These are phyloP conservation scores for Camptophora hylomeconis DNA, from an alignment of 2,329 filamentous ascomycete species.

Conservation along the genomic window DNA sequence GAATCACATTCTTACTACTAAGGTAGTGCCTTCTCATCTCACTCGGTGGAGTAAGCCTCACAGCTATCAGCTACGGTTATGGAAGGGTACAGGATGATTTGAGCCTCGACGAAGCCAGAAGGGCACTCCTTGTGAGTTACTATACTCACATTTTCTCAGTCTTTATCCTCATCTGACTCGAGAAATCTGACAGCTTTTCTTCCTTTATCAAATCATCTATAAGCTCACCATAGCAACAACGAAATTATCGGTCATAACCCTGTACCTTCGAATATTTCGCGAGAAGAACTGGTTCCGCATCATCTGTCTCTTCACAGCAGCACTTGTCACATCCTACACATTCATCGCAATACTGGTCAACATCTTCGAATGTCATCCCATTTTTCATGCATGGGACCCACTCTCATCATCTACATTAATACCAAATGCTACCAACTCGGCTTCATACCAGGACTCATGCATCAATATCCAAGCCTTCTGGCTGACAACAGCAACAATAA, in stretches of 20 bases:
- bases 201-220: constrained; percentile 40
- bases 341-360: constrained; percentile 33
- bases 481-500: constrained; percentile 34
- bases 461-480: constrained; percentile 35
- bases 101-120: constrained; percentile 15
- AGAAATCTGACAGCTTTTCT: constrained; percentile 30
- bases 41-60: constrained; percentile 18
- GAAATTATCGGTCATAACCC: constrained; percentile 39
- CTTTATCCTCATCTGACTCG: constrained; percentile 1
- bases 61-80: constrained; percentile 21
- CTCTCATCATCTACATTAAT: constrained; percentile 4
- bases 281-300: constrained; percentile 31
- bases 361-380: constrained; percentile 39
- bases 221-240: constrained; percentile 42
- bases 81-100: constrained; percentile 18
- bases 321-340: constrained; percentile 34
- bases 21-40: constrained; percentile 18
- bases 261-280: constrained; percentile 43
- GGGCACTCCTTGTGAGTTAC: constrained; percentile 19
- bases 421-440: constrained; percentile 16
- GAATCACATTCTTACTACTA: constrained; percentile 1
- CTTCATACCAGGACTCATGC: constrained; percentile 29
- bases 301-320: constrained; percentile 29
- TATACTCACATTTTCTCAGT: neutral
- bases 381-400: constrained; percentile 33